Conservation (phyloP, 768 basidiomycete species). For the Neoboletus brunneissimus region DNA sequence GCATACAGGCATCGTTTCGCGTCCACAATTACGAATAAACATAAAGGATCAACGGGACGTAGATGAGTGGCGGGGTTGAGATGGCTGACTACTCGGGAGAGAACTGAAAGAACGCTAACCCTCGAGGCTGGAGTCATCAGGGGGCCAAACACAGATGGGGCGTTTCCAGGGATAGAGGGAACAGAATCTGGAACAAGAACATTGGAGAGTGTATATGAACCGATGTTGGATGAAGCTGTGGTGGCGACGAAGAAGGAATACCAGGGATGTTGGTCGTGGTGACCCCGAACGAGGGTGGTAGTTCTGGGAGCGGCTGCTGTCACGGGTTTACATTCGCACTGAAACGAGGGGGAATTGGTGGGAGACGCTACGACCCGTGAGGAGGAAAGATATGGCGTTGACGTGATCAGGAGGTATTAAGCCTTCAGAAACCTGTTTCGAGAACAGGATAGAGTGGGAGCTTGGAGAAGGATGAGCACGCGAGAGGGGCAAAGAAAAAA, state of each 20-base stretch:
- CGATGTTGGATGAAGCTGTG: too few species aligned
- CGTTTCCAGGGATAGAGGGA: too few species aligned
- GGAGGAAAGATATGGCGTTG: not conserved
- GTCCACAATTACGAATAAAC: too few species aligned
- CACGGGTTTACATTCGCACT: not conserved
- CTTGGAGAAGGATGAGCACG: constrained; percentile 18
- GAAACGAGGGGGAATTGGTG: not conserved
- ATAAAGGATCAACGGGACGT: constrained; percentile 36
- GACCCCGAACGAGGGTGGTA: too few species aligned
- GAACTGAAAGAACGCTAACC: constrained; percentile 34
- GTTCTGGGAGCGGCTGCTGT: too few species aligned
- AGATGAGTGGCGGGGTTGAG: constrained; percentile 61
- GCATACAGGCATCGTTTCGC: too few species aligned
- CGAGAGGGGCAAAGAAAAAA: not conserved
- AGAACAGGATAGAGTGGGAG: constrained; percentile 15
- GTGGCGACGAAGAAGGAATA: too few species aligned
- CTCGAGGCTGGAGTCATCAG: too few species aligned
- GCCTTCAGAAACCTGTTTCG: constrained; percentile 8
- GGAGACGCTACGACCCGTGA: not conserved
- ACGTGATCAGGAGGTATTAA: not conserved
- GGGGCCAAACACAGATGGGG: too few species aligned
- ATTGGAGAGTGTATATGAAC: too few species aligned
- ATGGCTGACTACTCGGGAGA: constrained; percentile 75
- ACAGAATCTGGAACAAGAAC: too few species aligned
- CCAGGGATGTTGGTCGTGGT: too few species aligned